Conservation (phyloP, 495 filamentous ascomycete genomes). For the Penicillium robsamsonii region DNA sequence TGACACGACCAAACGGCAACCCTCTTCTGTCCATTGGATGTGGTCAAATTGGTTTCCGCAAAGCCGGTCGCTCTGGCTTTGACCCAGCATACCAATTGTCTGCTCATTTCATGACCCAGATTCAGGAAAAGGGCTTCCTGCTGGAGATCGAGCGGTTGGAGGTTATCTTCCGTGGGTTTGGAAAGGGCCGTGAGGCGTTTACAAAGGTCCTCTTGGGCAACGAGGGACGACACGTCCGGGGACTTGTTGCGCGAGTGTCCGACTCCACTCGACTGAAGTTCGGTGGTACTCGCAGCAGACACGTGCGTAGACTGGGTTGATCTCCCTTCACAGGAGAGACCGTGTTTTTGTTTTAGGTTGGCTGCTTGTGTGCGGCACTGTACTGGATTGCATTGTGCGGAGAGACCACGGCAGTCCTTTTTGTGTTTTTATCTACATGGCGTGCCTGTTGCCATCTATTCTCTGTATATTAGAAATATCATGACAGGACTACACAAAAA, state of each 20-base stretch:
- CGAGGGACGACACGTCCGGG: slow-evolving; percentile 72
- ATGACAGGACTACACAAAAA: slow-evolving; percentile 1
- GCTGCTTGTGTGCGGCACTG: neutral
- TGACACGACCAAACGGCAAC: slow-evolving; percentile 75
- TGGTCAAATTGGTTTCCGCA: slow-evolving; percentile 85
- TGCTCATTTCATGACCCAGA: slow-evolving; percentile 70
- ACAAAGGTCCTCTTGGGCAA: slow-evolving; percentile 82
- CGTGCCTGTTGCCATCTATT: slow-evolving; percentile 13
- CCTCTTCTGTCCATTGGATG: slow-evolving; percentile 71
- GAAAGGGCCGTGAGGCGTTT: slow-evolving; percentile 79
- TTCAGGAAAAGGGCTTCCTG: slow-evolving; percentile 72
- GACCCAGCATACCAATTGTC: slow-evolving; percentile 93
- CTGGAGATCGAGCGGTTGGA: slow-evolving; percentile 59
- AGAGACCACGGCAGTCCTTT: neutral
- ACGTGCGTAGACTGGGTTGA: slow-evolving; percentile 76
- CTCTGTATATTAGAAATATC: slow-evolving; percentile 28
- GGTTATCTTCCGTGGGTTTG: slow-evolving; percentile 79
- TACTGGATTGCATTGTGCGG: slow-evolving; percentile 7
- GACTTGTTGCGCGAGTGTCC: slow-evolving; percentile 68
- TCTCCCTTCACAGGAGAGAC: neutral
- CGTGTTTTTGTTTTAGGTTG: neutral
- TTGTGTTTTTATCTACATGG: slow-evolving; percentile 4
- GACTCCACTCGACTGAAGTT: slow-evolving; percentile 91
- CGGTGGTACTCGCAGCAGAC: slow-evolving; percentile 84
- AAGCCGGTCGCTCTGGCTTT: slow-evolving; percentile 71